Percentiles rank a stretch among this genome's conserved stretches.
Evolutionary conservation across 495 filamentous ascomycete genomes (phyloP).

Genomic region (Neurospora sublineolata): DNA sequence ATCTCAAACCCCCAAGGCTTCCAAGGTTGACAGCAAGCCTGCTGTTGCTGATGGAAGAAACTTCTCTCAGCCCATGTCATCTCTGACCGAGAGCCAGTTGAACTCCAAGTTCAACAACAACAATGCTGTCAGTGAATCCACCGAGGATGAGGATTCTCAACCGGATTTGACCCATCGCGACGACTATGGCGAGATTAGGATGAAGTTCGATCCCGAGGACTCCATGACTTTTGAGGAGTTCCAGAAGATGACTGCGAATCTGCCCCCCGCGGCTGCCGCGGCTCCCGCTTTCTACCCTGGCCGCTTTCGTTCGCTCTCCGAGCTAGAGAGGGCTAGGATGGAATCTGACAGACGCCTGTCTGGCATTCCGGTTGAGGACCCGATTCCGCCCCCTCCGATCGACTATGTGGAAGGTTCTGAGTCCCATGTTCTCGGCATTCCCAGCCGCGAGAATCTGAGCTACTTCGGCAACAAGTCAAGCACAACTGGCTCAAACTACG

Average conservation of each 20-base stretch:
- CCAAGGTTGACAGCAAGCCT: background rate
- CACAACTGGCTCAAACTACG: conserved; percentile 3
- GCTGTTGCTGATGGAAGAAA: background rate
- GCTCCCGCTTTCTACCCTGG: background rate
- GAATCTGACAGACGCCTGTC: background rate
- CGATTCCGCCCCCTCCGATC: background rate
- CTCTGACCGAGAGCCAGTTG: background rate
- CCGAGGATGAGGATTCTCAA: background rate
- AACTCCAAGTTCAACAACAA: background rate
- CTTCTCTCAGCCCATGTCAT: background rate
- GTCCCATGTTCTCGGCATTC: background rate
- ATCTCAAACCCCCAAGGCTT: background rate
- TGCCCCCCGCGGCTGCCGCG: background rate
- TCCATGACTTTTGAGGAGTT: background rate
- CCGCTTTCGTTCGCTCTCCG: background rate
- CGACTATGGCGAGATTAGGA: background rate
- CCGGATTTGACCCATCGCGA: background rate
- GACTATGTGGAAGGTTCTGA: background rate
- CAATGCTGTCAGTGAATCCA: background rate
- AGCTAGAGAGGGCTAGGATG: background rate
- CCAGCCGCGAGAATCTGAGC: background rate
- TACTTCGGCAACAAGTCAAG: conserved; percentile 2
- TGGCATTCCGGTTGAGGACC: background rate
- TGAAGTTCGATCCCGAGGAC: background rate
- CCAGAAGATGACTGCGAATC: background rate